Evolutionary conservation across 768 basidiomycete genomes (phyloP), one percentile per base, ranked within the genome.

Genomic region (Lentinula detonsa): DNA sequence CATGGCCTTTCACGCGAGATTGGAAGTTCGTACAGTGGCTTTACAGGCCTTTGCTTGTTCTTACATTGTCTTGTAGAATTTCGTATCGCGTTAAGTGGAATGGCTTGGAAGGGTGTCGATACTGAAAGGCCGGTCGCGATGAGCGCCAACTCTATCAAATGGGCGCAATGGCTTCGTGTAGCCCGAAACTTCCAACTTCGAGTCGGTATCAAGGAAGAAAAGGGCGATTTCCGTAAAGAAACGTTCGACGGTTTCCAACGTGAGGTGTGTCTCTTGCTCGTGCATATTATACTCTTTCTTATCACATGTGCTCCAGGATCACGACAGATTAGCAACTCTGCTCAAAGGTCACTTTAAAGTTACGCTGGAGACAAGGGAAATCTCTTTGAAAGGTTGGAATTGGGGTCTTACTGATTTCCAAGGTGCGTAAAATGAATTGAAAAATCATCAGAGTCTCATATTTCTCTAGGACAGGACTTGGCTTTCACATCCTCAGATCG

Each of bases 401-500:
- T 98, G 97, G 97, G 97, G 97, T 4, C 84, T 88, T 34, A 91
- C 93, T 2, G 93, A 96, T 69, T 92, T 98, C 64, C 90, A 93
- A 82, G 93, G 96, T 93, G 63, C 59, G 78, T 66, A n/a, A 51
- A 16, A 45, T 55, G 1, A 8, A 31, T 3, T 53, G 31, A 18
- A 5, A 45, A 46, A 50, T 61, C 16, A 39, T 3, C 40, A 40
- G 49, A 13, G 37, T 45, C 16, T 40, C n/a, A 31, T 49, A 9
- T 18, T 34, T 56, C 23, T 52, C n/a, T 62, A 98, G 96, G 93
- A 45, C 85, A 90, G 72, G 95, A 99, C 57, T 80, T 99, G 34
- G 91, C 90, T 5, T 99, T 99, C 73, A 77, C 90, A 42, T 88
- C 98, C 4, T 90, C 90, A 3, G 92, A 91, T 59, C 91, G 88